Conservation (phyloP, 305 asterid species). For the Vinca major region DNA sequence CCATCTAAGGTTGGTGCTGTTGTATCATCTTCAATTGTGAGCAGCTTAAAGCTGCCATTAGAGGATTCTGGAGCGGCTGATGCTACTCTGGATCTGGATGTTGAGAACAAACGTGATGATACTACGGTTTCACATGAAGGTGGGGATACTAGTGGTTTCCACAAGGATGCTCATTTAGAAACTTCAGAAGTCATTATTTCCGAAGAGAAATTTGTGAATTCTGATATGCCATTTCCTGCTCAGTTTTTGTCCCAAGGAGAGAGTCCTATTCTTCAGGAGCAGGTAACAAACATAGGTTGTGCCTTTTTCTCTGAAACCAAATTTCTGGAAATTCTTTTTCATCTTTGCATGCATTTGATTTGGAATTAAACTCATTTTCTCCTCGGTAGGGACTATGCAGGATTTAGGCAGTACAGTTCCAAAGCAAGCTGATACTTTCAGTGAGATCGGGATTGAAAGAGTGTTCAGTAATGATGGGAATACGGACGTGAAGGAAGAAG, state of each 20-base stretch:
- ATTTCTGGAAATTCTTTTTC: slow-evolving; percentile 12
- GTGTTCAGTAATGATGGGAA: slow-evolving; percentile 29
- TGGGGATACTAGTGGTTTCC: slow-evolving; percentile 27
- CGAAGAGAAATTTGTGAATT: slow-evolving; percentile 26
- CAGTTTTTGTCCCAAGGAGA: slow-evolving; percentile 31
- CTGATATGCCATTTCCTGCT: slow-evolving; percentile 27
- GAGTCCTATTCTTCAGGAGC: slow-evolving; percentile 47
- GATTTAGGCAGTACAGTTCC: slow-evolving; percentile 46
- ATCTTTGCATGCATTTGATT: slow-evolving; percentile 20
- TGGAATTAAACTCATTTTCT: slow-evolving; percentile 31
- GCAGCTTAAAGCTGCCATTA: slow-evolving; percentile 18
- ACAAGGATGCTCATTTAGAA: slow-evolving; percentile 29
- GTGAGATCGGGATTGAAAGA: slow-evolving; percentile 34
- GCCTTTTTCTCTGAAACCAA: slow-evolving; percentile 64
- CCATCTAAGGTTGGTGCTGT: slow-evolving; percentile 25
- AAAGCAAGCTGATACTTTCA: slow-evolving; percentile 34
- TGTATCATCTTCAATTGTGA: slow-evolving; percentile 28
- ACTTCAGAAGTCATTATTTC: slow-evolving; percentile 21
- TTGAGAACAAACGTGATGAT: slow-evolving; percentile 20
- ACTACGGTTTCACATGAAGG: slow-evolving; percentile 26
- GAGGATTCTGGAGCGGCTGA: slow-evolving; percentile 31
- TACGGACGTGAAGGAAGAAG: slow-evolving; percentile 22
- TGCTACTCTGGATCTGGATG: slow-evolving; percentile 20
- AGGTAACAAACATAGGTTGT: slow-evolving; percentile 99
- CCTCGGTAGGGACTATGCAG: slow-evolving; percentile 84